A percentile compares a stretch with the other conserved stretches of the same genome.
phyloP scores from a whole-genome alignment of 805 yeast genomes.

The Wickerhamiella brachini region DNA sequence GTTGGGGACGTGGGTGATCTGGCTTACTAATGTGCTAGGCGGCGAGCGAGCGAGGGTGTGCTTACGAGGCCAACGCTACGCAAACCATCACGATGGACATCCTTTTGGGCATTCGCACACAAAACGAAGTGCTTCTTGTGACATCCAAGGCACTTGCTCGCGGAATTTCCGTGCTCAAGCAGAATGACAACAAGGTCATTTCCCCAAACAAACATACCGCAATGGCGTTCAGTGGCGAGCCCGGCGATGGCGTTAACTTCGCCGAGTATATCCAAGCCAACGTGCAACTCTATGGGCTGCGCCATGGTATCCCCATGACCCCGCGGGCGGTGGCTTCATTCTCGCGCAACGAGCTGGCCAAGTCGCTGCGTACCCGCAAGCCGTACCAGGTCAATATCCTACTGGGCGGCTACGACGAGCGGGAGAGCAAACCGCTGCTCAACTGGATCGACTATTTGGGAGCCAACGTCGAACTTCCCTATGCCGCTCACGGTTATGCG shows the following conservation, averaged over 20 bases:
- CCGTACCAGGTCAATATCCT: constrained; percentile 92
- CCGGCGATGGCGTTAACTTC: constrained; percentile 92
- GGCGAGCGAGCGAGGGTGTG: too few species aligned
- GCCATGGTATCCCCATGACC: constrained; percentile 68
- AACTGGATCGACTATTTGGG: constrained; percentile 92
- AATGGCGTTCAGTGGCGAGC: constrained; percentile 86
- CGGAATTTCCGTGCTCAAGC: constrained; percentile 71
- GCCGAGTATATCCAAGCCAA: constrained; percentile 92
- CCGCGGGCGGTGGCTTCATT: constrained; percentile 81
- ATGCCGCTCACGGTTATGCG: constrained; percentile 98
- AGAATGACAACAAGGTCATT: constrained; percentile 69
- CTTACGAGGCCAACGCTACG: too few species aligned
- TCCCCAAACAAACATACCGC: constrained; percentile 59
- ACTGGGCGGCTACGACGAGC: constrained; percentile 67
- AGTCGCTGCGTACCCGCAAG: constrained; percentile 78
- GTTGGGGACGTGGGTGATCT: too few species aligned
- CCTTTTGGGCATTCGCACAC: constrained; percentile 69
- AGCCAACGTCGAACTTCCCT: constrained; percentile 78
- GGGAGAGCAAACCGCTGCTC: constrained; percentile 46
- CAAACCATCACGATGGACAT: constrained; percentile 62
- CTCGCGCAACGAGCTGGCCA: constrained; percentile 77
- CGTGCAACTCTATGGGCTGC: constrained; percentile 71
- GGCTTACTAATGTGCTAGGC: too few species aligned
- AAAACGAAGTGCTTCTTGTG: constrained; percentile 73
- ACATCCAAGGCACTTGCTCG: constrained; percentile 92